Evolutionary conservation across 2,329 filamentous ascomycete genomes (phyloP).

Genomic region (Ascochyta clinopodiicola): DNA sequence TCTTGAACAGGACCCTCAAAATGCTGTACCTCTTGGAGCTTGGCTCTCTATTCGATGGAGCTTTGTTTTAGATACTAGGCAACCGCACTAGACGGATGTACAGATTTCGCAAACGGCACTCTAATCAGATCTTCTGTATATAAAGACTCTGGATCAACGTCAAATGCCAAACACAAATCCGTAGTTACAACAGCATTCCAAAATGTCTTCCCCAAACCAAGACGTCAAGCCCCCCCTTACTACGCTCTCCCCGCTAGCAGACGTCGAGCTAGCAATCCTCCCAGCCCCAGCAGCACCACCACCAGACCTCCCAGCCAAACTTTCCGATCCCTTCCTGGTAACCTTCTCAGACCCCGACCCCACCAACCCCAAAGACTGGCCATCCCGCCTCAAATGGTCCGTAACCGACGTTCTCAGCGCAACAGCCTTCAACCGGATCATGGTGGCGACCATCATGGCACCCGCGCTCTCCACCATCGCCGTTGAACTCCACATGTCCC

Average conservation of each 20-base stretch:
- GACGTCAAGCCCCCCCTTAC: background rate
- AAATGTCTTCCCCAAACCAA: background rate
- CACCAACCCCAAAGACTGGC: conserved; percentile 34
- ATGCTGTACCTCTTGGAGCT: background rate
- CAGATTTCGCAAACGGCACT: too few relatives aligned
- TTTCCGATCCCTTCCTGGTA: conserved; percentile 28
- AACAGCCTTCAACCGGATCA: conserved; percentile 38
- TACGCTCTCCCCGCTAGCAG: background rate
- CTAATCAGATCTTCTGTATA: too few relatives aligned
- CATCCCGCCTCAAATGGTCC: conserved; percentile 24
- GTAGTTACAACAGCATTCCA: background rate
- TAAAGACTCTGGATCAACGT: background rate
- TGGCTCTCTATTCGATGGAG: too few relatives aligned
- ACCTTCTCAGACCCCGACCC: conserved; percentile 21
- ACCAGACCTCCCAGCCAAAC: background rate
- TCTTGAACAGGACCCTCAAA: background rate
- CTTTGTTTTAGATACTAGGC: too few relatives aligned
- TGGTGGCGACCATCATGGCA: conserved; percentile 43
- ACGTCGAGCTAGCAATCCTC: conserved; percentile 6
- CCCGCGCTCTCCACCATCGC: conserved; percentile 32
- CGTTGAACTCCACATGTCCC: conserved; percentile 28
- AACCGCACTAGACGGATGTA: too few relatives aligned
- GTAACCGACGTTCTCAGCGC: conserved; percentile 33
- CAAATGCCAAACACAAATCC: background rate
- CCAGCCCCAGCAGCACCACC: background rate